These are phyloP conservation scores for Xenosphaeropsis pyriputrescens DNA, from an alignment of 2,329 filamentous ascomycete species.

Conservation along the genomic window DNA sequence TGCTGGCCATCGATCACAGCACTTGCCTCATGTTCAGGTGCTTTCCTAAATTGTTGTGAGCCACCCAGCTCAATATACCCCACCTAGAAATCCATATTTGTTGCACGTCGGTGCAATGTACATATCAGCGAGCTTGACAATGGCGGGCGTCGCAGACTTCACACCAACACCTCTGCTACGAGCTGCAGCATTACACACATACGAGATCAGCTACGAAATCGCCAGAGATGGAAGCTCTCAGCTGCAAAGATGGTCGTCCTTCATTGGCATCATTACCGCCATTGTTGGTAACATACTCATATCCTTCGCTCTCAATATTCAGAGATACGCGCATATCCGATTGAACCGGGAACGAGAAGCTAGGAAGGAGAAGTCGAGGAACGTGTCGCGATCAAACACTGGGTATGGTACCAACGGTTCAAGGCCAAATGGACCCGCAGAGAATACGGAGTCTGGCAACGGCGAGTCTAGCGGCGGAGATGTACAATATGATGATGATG, in stretches of 20 bases:
- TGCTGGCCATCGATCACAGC: too few species aligned
- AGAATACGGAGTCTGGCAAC: slow-evolving; percentile 25
- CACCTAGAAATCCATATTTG: background rate
- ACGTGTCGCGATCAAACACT: slow-evolving; percentile 17
- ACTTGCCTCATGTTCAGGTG: too few species aligned
- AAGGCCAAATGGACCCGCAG: slow-evolving; percentile 16
- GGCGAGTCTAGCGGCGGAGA: slow-evolving; percentile 12
- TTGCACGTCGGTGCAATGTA: background rate
- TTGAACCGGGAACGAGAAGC: slow-evolving; percentile 57
- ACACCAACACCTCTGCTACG: slow-evolving; percentile 1
- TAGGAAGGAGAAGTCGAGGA: slow-evolving; percentile 36
- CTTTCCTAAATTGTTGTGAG: too few species aligned
- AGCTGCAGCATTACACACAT: slow-evolving; percentile 1
- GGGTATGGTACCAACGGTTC: slow-evolving; percentile 27
- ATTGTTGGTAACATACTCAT: slow-evolving; percentile 90
- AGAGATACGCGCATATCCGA: slow-evolving; percentile 85
- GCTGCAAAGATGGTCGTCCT: slow-evolving; percentile 67
- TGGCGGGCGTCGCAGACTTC: slow-evolving; percentile 1
- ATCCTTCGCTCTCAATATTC: slow-evolving; percentile 88
- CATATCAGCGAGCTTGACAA: background rate
- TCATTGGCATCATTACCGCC: slow-evolving; percentile 89
- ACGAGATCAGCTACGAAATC: slow-evolving; percentile 1
- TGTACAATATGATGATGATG: slow-evolving; percentile 14
- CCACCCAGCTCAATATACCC: background rate
- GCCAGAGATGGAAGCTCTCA: slow-evolving; percentile 26